phyloP scores from a whole-genome alignment of 495 filamentous ascomycete species.

The Lophiostoma macrostomum region DNA sequence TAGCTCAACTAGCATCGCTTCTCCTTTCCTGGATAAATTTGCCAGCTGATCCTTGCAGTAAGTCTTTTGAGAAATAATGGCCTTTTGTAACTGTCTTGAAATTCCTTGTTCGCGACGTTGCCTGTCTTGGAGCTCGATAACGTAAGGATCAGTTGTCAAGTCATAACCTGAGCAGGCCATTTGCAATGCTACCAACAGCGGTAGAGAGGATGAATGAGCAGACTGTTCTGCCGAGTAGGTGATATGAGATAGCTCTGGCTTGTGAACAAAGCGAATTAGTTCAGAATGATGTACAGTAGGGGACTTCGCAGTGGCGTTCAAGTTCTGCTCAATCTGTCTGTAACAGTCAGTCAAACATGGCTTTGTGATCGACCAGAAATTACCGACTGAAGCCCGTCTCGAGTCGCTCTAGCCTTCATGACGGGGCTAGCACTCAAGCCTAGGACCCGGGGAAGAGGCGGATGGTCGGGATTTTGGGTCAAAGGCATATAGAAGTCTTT shows the following conservation, averaged over 20 bases:
- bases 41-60: slow-evolving; percentile 63
- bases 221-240: slow-evolving; percentile 40
- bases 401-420: slow-evolving; percentile 52
- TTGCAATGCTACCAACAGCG: slow-evolving; percentile 17
- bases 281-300: slow-evolving; percentile 71
- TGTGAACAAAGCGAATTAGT: slow-evolving; percentile 64
- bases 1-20: slow-evolving; percentile 59
- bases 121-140: slow-evolving; percentile 49
- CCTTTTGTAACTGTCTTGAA: slow-evolving; percentile 45
- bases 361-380: neutral
- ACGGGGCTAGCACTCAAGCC: slow-evolving; percentile 86
- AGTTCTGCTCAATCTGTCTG: slow-evolving; percentile 68
- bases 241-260: slow-evolving; percentile 58
- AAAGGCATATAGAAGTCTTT: slow-evolving; percentile 64
- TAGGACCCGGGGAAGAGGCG: slow-evolving; percentile 65
- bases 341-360: slow-evolving; percentile 7
- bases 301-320: slow-evolving; percentile 69
- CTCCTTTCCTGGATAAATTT: slow-evolving; percentile 50
- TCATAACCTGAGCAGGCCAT: slow-evolving; percentile 49
- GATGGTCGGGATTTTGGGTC: slow-evolving; percentile 29
- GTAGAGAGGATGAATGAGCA: slow-evolving; percentile 36
- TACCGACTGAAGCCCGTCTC: slow-evolving; percentile 47
- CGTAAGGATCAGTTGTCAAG: slow-evolving; percentile 67
- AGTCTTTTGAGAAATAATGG: slow-evolving; percentile 55
- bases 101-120: slow-evolving; percentile 33